A percentile compares a stretch with the other conserved stretches of the same genome.
phyloP scores from a whole-genome alignment of 2,329 filamentous ascomycete genomes.

The Colletotrichum somersetense region DNA sequence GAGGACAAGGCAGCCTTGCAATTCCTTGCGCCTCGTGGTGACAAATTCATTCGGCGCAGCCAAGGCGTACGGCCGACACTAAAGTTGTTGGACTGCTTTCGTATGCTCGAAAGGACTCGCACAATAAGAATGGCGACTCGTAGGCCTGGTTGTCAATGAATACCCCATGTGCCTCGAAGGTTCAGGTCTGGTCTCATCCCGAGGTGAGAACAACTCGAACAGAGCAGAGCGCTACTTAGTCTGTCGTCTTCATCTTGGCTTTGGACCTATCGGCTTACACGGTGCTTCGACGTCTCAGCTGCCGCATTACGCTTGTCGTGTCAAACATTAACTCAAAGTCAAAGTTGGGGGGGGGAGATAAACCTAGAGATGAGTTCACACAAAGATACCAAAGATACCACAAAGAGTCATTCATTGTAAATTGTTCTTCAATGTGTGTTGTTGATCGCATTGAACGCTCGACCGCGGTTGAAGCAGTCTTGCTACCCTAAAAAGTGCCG shows the following conservation, averaged over 20 bases:
- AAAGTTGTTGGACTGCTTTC: not conserved
- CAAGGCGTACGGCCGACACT: not conserved
- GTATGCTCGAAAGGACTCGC: not conserved
- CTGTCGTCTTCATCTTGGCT: not conserved
- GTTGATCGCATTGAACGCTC: slow-evolving; percentile 34
- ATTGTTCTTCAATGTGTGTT: slow-evolving; percentile 22
- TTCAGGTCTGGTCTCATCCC: no score
- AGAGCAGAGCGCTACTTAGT: not conserved
- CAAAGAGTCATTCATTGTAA: not conserved
- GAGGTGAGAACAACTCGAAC: not conserved
- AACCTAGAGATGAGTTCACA: not conserved
- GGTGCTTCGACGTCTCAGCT: not conserved
- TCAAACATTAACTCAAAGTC: not conserved
- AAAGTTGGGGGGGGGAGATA: not conserved
- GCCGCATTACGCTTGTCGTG: not conserved
- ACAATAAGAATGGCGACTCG: not conserved
- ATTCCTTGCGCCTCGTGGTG: not conserved
- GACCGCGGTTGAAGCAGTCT: slow-evolving; percentile 42
- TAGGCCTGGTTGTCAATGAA: not conserved
- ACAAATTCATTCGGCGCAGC: not conserved
- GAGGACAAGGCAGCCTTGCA: not conserved
- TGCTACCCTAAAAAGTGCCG: slow-evolving; percentile 35
- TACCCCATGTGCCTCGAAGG: not conserved
- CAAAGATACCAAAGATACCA: no score
- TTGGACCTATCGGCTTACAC: not conserved